Base-by-base conservation (phyloP, 2,329 filamentous ascomycete genomes). In the Scedosporium dehoogii region DNA sequence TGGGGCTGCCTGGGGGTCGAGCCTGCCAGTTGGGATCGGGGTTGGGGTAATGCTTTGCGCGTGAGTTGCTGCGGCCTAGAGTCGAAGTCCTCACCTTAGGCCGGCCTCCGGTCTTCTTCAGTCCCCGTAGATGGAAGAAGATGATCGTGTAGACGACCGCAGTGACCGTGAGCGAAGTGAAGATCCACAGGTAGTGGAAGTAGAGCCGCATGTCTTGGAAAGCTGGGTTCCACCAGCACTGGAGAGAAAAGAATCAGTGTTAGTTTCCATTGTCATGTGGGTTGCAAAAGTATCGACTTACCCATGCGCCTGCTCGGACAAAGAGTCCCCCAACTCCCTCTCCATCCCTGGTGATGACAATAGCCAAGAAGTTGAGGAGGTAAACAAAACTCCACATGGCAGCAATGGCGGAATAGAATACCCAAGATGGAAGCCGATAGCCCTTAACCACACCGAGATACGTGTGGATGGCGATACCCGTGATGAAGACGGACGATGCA, bases 181-280 rank as follows among this genome's bases (percentile, higher is more conserved):
- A 87, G 62, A 88, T 85, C 82, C 83, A 89, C 38, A 87, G 72
- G 65, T 88, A 88, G 68, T 88, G 86, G 0, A 85, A 78, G 65
- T 79, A 78, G 0, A 89, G 75, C 51, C 86, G 83, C 6, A 86
- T 75, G 2, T 74, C 70, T 51, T 80, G 75, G 66, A 82, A 83
- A 16, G 78, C 73, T 3, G 76, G 72, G 63, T 83, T 83, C 63
- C 88, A 81, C 86, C 86, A 89, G 70, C 86, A 88, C 85, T 81
- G 33, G 4, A 23, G 42, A 46, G 56, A 57, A 21, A 33, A n/a
- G 3, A 33, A 16, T 48, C 4, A 1, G 33, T 3, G 16, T 46
- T 44, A 44, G 41, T 16, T 46, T 42, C 16, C 12, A 1, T 2
- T 21, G 29, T 14, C 16, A 23, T 6, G 9, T 6, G 14, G 4